Base-by-base conservation (phyloP, 805 yeast species). In the Lachancea sp. region DNA sequence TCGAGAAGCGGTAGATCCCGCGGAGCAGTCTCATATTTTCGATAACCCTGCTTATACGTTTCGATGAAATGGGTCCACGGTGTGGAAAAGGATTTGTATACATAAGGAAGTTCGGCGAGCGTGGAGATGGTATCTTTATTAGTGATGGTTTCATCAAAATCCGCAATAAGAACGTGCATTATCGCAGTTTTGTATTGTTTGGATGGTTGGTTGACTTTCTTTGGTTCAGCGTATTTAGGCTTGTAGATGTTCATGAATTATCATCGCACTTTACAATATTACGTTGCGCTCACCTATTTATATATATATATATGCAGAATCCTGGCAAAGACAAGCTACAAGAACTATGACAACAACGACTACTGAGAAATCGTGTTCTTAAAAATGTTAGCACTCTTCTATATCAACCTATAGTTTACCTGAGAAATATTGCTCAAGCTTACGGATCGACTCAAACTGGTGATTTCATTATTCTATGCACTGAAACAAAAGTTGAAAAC, bases 121-220 rank as follows among this genome's bases (percentile, higher is more conserved):
- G 49, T 24, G 17, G 41, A 25, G 6, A 58, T 59, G 2, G 64
- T 60, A 40, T 60, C 64, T 8, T 42, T 40, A 4, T 34, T 36
- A 2, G 65, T 58, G 5, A 60, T 50, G 1, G 65, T 60, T 35
- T 59, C 64, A 43, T 60, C 65, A 40, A 58, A 60, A 41, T 60
- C 65, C 8, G 55, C 41, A 12, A 58, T 48, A 8, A 60, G 34
- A 15, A 54, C 35, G 20, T 24, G 29, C 24, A 15, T 34, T 8
- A n/a, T 3, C 21, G 23, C 18, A 15, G 6, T 11, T 13, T 29
- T 15, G 32, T 8, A 11, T 29, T 5, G 32, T 13, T 6, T 3
- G n/a, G n/a, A n/a, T n/a, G n/a, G n/a, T n/a, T n/a, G n/a, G n/a
- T n/a, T n/a, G n/a, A n/a, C n/a, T n/a, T n/a, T n/a, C n/a, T n/a